Conservation (phyloP, 305 asterid genomes). For the Fraxinus sp. region DNA sequence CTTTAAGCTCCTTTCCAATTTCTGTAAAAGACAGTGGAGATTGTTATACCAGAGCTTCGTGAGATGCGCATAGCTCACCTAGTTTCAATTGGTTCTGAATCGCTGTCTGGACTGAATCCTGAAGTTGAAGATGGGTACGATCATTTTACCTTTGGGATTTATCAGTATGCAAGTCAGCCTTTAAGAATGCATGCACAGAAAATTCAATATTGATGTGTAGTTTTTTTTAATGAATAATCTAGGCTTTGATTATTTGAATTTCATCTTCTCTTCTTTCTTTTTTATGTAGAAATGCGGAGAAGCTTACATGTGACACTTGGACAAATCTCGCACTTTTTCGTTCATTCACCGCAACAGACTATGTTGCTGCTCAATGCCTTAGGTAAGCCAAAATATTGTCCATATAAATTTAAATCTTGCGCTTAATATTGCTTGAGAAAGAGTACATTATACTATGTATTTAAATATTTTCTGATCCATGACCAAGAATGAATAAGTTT, state of each 20-base stretch:
- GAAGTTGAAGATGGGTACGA: constrained; percentile 80
- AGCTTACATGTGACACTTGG: constrained; percentile 67
- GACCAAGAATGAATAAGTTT: constrained; percentile 5
- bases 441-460: neutral
- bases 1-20: constrained; percentile 30
- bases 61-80: constrained; percentile 91
- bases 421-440: neutral
- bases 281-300: constrained; percentile 46
- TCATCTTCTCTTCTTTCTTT: constrained; percentile 20
- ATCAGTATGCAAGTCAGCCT: constrained; percentile 10
- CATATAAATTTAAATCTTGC: neutral
- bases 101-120: constrained; percentile 63
- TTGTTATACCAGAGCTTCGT: constrained; percentile 80
- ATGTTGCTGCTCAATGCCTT: constrained; percentile 93
- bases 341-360: constrained; percentile 81
- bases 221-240: neutral
- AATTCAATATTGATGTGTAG: neutral
- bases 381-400: constrained; percentile 39
- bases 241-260: constrained; percentile 19
- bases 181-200: constrained; percentile 7
- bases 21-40: constrained; percentile 73
- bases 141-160: constrained; percentile 18
- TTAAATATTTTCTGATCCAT: neutral
- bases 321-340: constrained; percentile 80
- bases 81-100: constrained; percentile 84